Percentiles rank a stretch among this genome's conserved stretches.
phyloP scores from a whole-genome alignment of 805 yeast species.

The Brettanomyces custersianus region DNA sequence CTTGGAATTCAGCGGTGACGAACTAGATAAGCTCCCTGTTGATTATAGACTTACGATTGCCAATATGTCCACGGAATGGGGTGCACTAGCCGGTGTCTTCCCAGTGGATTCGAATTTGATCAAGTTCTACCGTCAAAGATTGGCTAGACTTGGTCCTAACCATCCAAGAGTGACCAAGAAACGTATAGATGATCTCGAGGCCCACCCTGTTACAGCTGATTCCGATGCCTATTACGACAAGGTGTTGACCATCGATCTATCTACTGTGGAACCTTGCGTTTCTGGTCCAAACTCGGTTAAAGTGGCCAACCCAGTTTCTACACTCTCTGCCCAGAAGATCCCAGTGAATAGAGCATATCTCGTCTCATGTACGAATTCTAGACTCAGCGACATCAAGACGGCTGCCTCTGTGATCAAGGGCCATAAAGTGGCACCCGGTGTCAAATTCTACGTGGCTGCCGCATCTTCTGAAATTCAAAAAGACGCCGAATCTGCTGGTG shows the following conservation, averaged over 20 bases:
- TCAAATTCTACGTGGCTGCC: conserved; percentile 95
- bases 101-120: conserved; percentile 83
- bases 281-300: conserved; percentile 98
- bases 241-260: conserved; percentile 70
- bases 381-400: conserved; percentile 85
- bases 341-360: conserved; percentile 88
- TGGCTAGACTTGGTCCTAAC: conserved; percentile 32
- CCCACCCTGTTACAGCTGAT: conserved; percentile 47
- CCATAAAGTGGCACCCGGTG: conserved; percentile 77
- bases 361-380: conserved; percentile 96
- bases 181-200: conserved; percentile 43
- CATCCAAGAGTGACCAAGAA: conserved; percentile 76
- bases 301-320: conserved; percentile 70
- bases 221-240: conserved; percentile 81
- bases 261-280: conserved; percentile 75
- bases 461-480: conserved; percentile 90
- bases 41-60: conserved; percentile 90
- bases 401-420: conserved; percentile 87
- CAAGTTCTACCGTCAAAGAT: conserved; percentile 66
- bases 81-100: conserved; percentile 92
- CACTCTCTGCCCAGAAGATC: conserved; percentile 63
- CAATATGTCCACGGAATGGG: conserved; percentile 98
- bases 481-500: conserved; percentile 86
- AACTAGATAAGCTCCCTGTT: conserved; percentile 56
- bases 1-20: conserved; percentile 85